Conservation (phyloP, 108 stramenopile species). For the Cylindrotheca fusiformis region DNA sequence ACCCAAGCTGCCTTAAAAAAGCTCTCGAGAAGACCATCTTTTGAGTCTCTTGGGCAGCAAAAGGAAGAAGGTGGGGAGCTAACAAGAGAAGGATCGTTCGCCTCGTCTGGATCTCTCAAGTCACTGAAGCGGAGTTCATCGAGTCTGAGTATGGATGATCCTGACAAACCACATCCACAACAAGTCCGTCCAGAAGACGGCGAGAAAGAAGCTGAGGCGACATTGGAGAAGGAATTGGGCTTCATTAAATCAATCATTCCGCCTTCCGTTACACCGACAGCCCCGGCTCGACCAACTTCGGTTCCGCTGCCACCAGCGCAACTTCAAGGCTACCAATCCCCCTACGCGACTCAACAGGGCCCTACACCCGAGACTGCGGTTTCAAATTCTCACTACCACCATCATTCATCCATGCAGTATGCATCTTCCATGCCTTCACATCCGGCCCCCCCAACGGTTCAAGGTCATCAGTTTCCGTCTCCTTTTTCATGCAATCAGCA, state of each 20-base stretch:
- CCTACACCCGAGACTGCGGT: not conserved
- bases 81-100: slow-evolving; percentile 46
- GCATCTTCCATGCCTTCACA: slow-evolving; percentile 2
- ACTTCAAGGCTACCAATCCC: not conserved
- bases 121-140: slow-evolving; percentile 70
- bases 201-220: slow-evolving; percentile 20
- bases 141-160: slow-evolving; percentile 37
- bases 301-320: slow-evolving; percentile 9
- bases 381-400: not conserved
- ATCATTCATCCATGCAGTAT: not conserved
- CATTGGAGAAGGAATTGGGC: slow-evolving; percentile 41
- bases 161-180: slow-evolving; percentile 26
- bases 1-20: slow-evolving; percentile 47
- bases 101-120: slow-evolving; percentile 75
- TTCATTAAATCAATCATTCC: slow-evolving; percentile 48
- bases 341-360: slow-evolving; percentile 1
- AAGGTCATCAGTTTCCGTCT: not conserved
- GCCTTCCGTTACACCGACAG: slow-evolving; percentile 14
- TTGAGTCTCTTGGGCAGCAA: slow-evolving; percentile 75
- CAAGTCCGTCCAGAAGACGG: slow-evolving; percentile 46
- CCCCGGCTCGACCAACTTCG: slow-evolving; percentile 6
- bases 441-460: not conserved
- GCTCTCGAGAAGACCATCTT: slow-evolving; percentile 71
- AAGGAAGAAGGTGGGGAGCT: slow-evolving; percentile 30
- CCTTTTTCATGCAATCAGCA: not conserved